These are phyloP conservation scores for Astragalus glycyphyllos DNA, from an alignment of 306 rosid species.

Conservation along the genomic window DNA sequence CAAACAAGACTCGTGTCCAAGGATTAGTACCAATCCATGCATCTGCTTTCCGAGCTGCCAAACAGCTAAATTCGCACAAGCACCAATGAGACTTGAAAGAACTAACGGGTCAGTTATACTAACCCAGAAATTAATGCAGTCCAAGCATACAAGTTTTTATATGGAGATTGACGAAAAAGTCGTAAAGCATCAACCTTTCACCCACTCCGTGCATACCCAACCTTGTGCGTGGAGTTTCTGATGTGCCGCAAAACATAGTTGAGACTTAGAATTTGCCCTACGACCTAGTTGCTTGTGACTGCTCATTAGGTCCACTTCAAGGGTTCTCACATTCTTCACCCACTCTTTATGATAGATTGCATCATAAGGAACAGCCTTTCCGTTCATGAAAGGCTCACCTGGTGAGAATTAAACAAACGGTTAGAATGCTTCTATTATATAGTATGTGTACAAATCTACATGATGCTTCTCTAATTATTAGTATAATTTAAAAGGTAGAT, in stretches of 20 bases:
- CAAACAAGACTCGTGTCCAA: slow-evolving; percentile 80
- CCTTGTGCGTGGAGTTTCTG: slow-evolving; percentile 62
- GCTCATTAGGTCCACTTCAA: no score
- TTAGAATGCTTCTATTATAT: no score
- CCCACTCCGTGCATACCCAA: slow-evolving; percentile 77
- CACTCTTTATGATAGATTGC: no score
- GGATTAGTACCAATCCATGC: slow-evolving; percentile 62
- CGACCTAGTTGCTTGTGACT: no score
- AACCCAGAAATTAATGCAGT: slow-evolving; percentile 90
- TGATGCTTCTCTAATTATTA: no score
- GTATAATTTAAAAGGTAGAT: no score
- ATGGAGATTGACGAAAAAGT: slow-evolving; percentile 54
- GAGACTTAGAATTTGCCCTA: no score
- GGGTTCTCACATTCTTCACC: no score
- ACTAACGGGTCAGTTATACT: slow-evolving; percentile 73
- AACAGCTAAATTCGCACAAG: slow-evolving; percentile 76
- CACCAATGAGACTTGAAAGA: slow-evolving; percentile 80
- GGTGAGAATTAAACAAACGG: no score
- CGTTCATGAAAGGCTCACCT: no score
- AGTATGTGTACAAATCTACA: no score
- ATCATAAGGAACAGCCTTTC: no score
- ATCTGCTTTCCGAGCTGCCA: slow-evolving; percentile 82
- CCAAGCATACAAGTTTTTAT: slow-evolving; percentile 71
- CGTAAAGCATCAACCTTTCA: slow-evolving; percentile 63
- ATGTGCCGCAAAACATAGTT: slow-evolving; percentile 59